Evolutionary conservation across 345 rosid species (phyloP).

Genomic region (Pistacia vera): DNA sequence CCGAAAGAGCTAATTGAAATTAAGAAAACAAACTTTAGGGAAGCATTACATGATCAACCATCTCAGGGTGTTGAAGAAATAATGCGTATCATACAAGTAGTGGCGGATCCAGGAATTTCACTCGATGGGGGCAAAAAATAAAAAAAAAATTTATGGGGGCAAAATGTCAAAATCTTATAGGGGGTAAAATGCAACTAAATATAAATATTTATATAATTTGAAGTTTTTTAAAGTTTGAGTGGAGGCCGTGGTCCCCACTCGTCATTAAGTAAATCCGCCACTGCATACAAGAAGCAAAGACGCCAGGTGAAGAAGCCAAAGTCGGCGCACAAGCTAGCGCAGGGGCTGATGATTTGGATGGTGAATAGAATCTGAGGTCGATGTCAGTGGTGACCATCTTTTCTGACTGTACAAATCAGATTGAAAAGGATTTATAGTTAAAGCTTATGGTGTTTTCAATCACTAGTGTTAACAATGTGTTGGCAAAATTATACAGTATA

Average conservation of each 20-base stretch:
- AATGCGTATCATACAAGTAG: too few relatives aligned
- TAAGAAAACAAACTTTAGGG: slow-evolving; percentile 44
- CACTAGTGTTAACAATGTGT: slow-evolving; percentile 3
- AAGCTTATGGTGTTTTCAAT: neutral
- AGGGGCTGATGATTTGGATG: slow-evolving; percentile 48
- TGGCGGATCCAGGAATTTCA: too few relatives aligned
- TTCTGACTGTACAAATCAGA: neutral
- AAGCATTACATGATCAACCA: slow-evolving; percentile 34
- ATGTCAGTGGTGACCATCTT: slow-evolving; percentile 44
- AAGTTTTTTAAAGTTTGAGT: too few relatives aligned
- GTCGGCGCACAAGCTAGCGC: slow-evolving; percentile 27
- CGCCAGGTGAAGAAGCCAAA: slow-evolving; percentile 30
- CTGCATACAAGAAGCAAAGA: slow-evolving; percentile 58
- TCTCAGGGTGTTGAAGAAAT: slow-evolving; percentile 48
- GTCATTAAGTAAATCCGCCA: too few relatives aligned
- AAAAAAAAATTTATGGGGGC: too few relatives aligned
- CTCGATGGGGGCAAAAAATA: too few relatives aligned
- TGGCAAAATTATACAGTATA: slow-evolving; percentile 15
- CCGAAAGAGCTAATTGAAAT: slow-evolving; percentile 60
- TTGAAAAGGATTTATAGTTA: neutral
- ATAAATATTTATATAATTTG: too few relatives aligned
- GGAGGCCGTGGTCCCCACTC: too few relatives aligned
- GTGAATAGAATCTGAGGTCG: slow-evolving; percentile 57
- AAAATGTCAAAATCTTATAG: too few relatives aligned
- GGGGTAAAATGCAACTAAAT: too few relatives aligned